These are phyloP conservation scores for Scolecobasidium constrictum DNA, from an alignment of 2,329 filamentous ascomycete genomes.

Conservation along the genomic window DNA sequence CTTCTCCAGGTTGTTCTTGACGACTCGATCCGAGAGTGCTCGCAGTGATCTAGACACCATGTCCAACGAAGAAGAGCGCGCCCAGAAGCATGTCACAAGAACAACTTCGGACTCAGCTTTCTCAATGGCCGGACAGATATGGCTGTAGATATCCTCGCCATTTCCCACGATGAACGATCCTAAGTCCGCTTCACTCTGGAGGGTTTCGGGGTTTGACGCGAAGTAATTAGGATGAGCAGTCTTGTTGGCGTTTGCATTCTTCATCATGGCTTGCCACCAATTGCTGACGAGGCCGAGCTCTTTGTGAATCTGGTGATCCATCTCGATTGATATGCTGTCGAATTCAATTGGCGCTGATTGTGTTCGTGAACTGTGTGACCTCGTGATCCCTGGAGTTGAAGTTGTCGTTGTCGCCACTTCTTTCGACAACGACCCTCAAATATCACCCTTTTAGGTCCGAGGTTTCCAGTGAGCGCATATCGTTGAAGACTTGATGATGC, in stretches of 20 bases:
- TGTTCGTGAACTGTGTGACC: too few relatives aligned
- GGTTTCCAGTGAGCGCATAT: too few relatives aligned
- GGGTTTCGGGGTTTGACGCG: conserved; percentile 19
- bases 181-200: conserved; percentile 24
- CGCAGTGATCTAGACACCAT: conserved; percentile 47
- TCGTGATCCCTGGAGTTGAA: too few relatives aligned
- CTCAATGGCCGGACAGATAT: conserved; percentile 50
- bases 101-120: conserved; percentile 54
- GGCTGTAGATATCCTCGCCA: conserved; percentile 30
- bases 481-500: too few relatives aligned
- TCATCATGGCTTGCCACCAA: conserved; percentile 8
- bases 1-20: conserved; percentile 23
- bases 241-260: background rate
- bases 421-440: too few relatives aligned
- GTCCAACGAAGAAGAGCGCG: conserved; percentile 50
- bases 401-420: too few relatives aligned
- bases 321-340: too few relatives aligned
- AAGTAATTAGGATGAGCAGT: conserved; percentile 29
- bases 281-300: background rate
- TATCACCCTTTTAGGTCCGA: too few relatives aligned
- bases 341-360: too few relatives aligned
- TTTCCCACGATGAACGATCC: conserved; percentile 32
- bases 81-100: conserved; percentile 77
- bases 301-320: background rate
- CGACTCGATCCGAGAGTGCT: conserved; percentile 43